Percentiles rank a stretch among this genome's conserved stretches.
These are phyloP conservation scores for Nematodospora anomalae DNA, from an alignment of 1,139 yeast genomes.

Conservation along the genomic window DNA sequence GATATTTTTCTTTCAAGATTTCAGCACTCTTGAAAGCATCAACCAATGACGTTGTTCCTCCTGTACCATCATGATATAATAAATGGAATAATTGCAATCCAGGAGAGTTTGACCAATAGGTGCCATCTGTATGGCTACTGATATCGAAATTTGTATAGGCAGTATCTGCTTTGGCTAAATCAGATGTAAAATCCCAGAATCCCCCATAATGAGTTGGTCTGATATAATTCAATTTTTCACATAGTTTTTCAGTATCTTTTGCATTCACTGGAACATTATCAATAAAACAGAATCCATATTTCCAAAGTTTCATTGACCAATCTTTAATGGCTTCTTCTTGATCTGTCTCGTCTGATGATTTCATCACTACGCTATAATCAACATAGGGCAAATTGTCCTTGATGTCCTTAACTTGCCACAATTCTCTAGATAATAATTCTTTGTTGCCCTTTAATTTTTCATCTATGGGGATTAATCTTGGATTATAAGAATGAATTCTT, in stretches of 20 bases:
- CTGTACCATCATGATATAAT: conserved; percentile 63
- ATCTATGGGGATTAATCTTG: conserved; percentile 38
- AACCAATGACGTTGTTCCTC: conserved; percentile 73
- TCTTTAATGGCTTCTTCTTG: conserved; percentile 51
- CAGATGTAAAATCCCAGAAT: conserved; percentile 80
- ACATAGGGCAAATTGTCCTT: conserved; percentile 50
- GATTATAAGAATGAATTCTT: conserved; percentile 57
- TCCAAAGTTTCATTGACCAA: conserved; percentile 60
- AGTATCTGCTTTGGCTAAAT: conserved; percentile 68
- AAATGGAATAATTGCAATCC: conserved; percentile 74
- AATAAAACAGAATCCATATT: conserved; percentile 64
- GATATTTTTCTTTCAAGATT: conserved; percentile 46
- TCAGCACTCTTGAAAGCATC: conserved; percentile 70
- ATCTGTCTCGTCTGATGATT: conserved; percentile 25
- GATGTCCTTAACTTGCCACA: conserved; percentile 55
- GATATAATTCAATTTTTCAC: conserved; percentile 61
- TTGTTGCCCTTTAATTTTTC: conserved; percentile 30
- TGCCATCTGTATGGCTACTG: conserved; percentile 73
- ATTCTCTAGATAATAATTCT: conserved; percentile 28
- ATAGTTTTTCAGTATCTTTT: conserved; percentile 59
- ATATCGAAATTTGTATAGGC: conserved; percentile 74
- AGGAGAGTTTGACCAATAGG: conserved; percentile 78
- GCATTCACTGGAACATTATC: conserved; percentile 64
- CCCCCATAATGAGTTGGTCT: conserved; percentile 80
- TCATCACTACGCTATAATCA: conserved; percentile 49